Base-by-base conservation (phyloP, 2,329 filamentous ascomycete genomes). In the Gaeumannomyces tritici region DNA sequence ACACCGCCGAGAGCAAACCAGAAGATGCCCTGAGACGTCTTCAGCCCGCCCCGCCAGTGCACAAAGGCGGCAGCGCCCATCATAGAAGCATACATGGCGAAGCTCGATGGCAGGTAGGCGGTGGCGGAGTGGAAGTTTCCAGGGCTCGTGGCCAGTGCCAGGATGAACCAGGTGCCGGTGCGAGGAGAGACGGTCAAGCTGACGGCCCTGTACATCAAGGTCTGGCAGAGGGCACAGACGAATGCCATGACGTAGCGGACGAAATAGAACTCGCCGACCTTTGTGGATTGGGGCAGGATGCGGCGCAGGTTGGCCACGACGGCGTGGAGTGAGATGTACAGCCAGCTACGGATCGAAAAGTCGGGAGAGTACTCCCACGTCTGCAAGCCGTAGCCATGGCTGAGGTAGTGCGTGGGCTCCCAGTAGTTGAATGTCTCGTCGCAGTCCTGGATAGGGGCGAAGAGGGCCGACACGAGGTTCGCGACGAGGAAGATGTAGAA, bases 401-500 rank as follows among this genome's bases (percentile, higher is more conserved):
- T 89, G 31, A 99, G 83, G 75, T 97, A 99, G 75, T 99, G 95
- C 0, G 93, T 87, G 0, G 95, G 93, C 70, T 99, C 95, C 92
- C 93, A 99, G 79, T 96, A 99, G 74, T 99, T 99, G 83, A 96
- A 99, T 13, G 93, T 93, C 78, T 99, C 95, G 70, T 99, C 95
- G 73, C 95, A 99, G 75, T 99, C 95, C 73, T 97, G 93, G 67
- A 99, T 96, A 0, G 95, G 95, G 2, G 92, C 88, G 73, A 88
- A 93, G 35, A 89, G 70, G 13, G 93, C 95, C 8, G 93, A 90
- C 27, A 93, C 69, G 24, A 89, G 67, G 71, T 91, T 91, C 66
- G 89, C 87, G 33, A 80, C 78, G 57, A 96, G 78, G 73, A 96
- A 95, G 66, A 91, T 75, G 71, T 89, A 95, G 73, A 97, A 96